Evolutionary conservation across 257 asterid species (phyloP).

Genomic region (Salvia hispanica): DNA sequence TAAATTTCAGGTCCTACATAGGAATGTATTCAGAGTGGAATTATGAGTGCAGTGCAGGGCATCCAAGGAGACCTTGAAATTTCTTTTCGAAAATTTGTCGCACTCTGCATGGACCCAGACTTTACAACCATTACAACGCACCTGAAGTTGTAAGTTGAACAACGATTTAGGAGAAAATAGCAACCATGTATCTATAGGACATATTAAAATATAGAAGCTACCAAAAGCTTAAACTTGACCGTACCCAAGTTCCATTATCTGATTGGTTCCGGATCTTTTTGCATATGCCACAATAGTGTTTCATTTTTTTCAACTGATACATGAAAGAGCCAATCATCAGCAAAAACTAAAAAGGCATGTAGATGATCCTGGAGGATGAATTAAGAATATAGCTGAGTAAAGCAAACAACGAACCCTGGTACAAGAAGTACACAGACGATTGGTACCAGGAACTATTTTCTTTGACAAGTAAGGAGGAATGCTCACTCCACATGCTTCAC

Average conservation of each 20-base stretch:
- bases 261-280: slow-evolving; percentile 82
- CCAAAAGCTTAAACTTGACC: slow-evolving; percentile 32
- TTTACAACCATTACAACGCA: slow-evolving; percentile 95
- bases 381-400: slow-evolving; percentile 14
- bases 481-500: slow-evolving; percentile 82
- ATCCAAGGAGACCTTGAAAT: slow-evolving; percentile 54
- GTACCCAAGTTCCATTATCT: slow-evolving; percentile 91
- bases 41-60: slow-evolving; percentile 19
- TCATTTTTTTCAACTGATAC: slow-evolving; percentile 77
- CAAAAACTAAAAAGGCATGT: slow-evolving; percentile 15
- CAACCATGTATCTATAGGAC: slow-evolving; percentile 23
- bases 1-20: slow-evolving; percentile 15
- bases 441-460: slow-evolving; percentile 58
- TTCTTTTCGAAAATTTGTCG: slow-evolving; percentile 65
- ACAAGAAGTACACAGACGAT: slow-evolving; percentile 83
- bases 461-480: slow-evolving; percentile 53
- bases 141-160: slow-evolving; percentile 43
- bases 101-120: slow-evolving; percentile 97
- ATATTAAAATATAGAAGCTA: slow-evolving; percentile 15
- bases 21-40: slow-evolving; percentile 26
- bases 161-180: slow-evolving; percentile 21
- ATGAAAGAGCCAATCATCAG: slow-evolving; percentile 35
- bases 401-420: slow-evolving; percentile 72
- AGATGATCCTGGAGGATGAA: slow-evolving; percentile 32
- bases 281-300: slow-evolving; percentile 94